phyloP scores from a whole-genome alignment of 495 filamentous ascomycete genomes.

The Penicillium malachiteum region DNA sequence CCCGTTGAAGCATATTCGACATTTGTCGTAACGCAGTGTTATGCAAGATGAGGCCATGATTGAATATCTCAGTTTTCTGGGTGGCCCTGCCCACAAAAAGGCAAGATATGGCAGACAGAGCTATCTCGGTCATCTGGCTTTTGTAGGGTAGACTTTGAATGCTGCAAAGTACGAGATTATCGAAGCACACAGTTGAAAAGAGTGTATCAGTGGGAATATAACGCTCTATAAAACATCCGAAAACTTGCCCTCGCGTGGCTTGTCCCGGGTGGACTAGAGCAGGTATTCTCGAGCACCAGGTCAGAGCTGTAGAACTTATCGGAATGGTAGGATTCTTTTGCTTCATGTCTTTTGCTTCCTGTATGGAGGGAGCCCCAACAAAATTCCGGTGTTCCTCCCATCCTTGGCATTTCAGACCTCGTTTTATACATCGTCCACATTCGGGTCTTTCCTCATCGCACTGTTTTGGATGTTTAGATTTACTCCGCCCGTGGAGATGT shows the following conservation, averaged over 20 bases:
- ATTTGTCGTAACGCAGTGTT: not conserved
- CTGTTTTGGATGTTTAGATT: too few species aligned
- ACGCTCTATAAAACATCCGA: not conserved
- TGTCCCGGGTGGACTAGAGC: not conserved
- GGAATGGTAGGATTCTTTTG: not conserved
- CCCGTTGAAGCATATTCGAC: not conserved
- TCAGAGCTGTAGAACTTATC: not conserved
- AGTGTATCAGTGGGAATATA: not conserved
- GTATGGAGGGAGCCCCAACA: too few species aligned
- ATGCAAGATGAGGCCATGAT: not conserved
- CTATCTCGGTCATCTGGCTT: not conserved
- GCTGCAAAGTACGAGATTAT: not conserved
- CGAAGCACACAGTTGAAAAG: not conserved
- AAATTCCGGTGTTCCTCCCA: too few species aligned
- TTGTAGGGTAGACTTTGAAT: not conserved
- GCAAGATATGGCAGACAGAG: not conserved
- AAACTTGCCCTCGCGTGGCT: not conserved
- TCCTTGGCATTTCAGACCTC: too few species aligned
- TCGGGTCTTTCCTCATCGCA: too few species aligned
- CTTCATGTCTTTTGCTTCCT: not conserved
- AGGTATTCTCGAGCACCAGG: not conserved
- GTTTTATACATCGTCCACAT: too few species aligned
- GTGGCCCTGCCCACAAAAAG: not conserved
- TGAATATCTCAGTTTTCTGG: not conserved
- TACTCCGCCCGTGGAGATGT: too few species aligned